Base-by-base conservation (phyloP, 2,329 filamentous ascomycete genomes). In the Didymella segeticola region DNA sequence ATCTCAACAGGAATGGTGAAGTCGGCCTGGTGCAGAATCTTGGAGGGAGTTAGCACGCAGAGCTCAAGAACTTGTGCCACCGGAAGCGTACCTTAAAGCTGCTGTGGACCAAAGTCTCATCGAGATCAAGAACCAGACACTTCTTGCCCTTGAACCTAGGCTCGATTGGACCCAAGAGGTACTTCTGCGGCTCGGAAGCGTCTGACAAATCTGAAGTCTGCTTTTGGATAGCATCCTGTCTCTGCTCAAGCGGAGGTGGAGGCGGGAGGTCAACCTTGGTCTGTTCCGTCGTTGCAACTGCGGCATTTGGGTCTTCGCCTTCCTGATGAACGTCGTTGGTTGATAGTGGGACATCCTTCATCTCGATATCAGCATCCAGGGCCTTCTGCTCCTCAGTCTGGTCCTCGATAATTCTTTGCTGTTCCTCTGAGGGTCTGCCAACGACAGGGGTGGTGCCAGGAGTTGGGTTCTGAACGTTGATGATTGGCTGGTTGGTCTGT, bases 1-100 rank as follows among this genome's bases (percentile, higher is more conserved):
- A 99, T 99, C 71, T 99, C 95, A 25, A 99, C 95, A 0, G 95
- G 95, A 72, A 99, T 98, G 5, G 95, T 99, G 73, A 99, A 98
- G 77, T 99, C 95, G 53, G 95, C 95, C 81, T 98, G 93, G 70
- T 98, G 93, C 38, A 99, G 83, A 64, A 98, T 95, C 93, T 98
- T 70, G 17, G 10, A 43, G n/a, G 45, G 19, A 43, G 31, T 71
- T 46, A 70, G 52, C 33, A 14, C 43, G 46, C 3, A 29, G 12
- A 34, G 26, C 26, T 42, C 23, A 31, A 33, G 22, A 30, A 34
- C 10, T 6, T 33, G 4, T 31, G 12, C 7, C 22, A 37, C 5
- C 8, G 5, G 22, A 17, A 15, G 49, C 80, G 64, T 77, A 96
- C 93, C 85, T 99, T 99, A 79, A 99, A 99, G 65, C 95, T 98